phyloP scores from a whole-genome alignment of 768 basidiomycete genomes.

The Rhizopogon roseolus region DNA sequence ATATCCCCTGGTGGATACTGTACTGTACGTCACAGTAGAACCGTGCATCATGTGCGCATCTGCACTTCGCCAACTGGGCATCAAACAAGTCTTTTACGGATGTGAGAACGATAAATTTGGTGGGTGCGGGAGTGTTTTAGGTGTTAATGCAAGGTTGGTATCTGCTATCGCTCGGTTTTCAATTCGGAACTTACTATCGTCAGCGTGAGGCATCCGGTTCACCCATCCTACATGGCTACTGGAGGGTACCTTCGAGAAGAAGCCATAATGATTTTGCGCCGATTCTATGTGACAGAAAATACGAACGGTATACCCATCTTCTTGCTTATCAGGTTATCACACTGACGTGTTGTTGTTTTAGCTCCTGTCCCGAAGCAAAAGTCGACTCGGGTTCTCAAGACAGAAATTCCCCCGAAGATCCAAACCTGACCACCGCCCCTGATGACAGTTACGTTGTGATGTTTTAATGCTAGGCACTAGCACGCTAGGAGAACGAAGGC shows the following conservation, averaged over 20 bases:
- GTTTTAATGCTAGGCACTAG: neutral
- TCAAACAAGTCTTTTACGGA: constrained; percentile 87
- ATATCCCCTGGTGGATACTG: constrained; percentile 73
- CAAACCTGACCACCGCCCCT: neutral
- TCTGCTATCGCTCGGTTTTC: neutral
- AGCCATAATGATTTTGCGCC: constrained; percentile 79
- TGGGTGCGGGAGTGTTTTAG: constrained; percentile 91
- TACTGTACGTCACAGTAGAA: constrained; percentile 96
- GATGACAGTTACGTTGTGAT: neutral
- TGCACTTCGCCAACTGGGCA: constrained; percentile 89
- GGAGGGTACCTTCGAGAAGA: constrained; percentile 79
- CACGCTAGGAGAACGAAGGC: neutral
- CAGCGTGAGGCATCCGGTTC: constrained; percentile 68
- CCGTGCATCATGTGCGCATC: constrained; percentile 99
- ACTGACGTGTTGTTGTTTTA: constrained; percentile 26
- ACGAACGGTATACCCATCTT: constrained; percentile 61
- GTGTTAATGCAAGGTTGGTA: constrained; percentile 72
- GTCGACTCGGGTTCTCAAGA: constrained; percentile 78
- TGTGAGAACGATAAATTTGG: constrained; percentile 96
- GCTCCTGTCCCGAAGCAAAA: constrained; percentile 92
- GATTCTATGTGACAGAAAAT: constrained; percentile 94
- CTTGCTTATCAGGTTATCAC: constrained; percentile 3
- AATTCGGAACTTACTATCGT: neutral
- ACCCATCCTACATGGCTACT: constrained; percentile 67
- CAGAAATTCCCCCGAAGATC: constrained; percentile 46